Conservation (phyloP, 805 yeast genomes). For the Zygosaccharomyces siamensis region DNA sequence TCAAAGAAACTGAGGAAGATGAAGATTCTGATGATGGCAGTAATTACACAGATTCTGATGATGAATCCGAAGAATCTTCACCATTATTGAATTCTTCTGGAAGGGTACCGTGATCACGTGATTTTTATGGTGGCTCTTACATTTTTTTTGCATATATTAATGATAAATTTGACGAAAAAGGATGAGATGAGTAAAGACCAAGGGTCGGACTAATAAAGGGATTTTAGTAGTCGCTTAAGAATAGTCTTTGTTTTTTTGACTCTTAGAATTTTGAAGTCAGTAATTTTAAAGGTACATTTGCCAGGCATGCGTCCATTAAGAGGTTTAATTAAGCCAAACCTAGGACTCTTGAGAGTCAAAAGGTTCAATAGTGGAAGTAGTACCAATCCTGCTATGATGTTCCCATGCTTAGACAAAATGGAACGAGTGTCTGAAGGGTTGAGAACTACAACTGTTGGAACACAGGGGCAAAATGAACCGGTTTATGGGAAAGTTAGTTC, state of each 20-base stretch:
- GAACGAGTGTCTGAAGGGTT: slow-evolving; percentile 48
- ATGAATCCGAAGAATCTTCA: slow-evolving; percentile 20
- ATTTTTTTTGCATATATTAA: neutral
- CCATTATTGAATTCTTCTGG: slow-evolving; percentile 10
- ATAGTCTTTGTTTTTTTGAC: neutral
- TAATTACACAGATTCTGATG: slow-evolving; percentile 25
- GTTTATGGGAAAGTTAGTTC: slow-evolving; percentile 63
- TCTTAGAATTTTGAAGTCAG: neutral
- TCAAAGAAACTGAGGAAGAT: slow-evolving; percentile 35
- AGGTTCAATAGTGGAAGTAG: slow-evolving; percentile 7
- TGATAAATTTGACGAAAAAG: neutral
- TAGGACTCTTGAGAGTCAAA: slow-evolving; percentile 9
- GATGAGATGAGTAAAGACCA: neutral
- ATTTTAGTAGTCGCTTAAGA: neutral
- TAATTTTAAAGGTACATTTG: neutral
- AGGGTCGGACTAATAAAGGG: neutral
- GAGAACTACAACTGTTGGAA: slow-evolving; percentile 4
- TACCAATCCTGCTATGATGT: slow-evolving; percentile 62
- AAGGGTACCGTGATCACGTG: neutral
- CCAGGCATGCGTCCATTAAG: neutral
- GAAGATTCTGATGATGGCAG: slow-evolving; percentile 27
- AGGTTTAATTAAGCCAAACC: slow-evolving; percentile 4
- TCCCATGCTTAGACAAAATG: slow-evolving; percentile 80
- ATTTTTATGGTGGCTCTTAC: neutral
- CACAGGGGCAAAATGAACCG: slow-evolving; percentile 63